Percentiles rank a stretch among this genome's conserved stretches.
phyloP scores from a whole-genome alignment of 2,329 filamentous ascomycete genomes.

The Aspergillus sp. region DNA sequence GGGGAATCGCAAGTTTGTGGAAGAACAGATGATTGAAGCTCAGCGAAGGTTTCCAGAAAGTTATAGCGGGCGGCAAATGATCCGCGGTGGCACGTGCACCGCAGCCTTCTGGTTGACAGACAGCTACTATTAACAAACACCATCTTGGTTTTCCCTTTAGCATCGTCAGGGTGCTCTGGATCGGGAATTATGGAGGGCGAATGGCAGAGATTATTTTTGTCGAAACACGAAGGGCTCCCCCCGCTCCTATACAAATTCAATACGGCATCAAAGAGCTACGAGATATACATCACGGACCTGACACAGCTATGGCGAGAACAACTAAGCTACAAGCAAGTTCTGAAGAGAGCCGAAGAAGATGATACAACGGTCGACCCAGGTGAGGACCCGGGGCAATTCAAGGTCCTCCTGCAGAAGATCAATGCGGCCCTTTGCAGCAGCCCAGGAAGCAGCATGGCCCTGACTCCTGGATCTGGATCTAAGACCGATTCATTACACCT shows the following conservation, averaged over 20 bases:
- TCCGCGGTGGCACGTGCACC: constrained; percentile 13
- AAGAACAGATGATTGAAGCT: not conserved
- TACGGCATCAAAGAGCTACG: constrained; percentile 37
- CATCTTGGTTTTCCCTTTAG: not conserved
- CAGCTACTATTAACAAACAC: constrained; percentile 2
- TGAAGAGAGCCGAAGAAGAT: constrained; percentile 40
- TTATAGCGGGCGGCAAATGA: constrained; percentile 17
- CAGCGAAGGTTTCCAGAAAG: constrained; percentile 10
- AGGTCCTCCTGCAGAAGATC: constrained; percentile 50
- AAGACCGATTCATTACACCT: constrained; percentile 36
- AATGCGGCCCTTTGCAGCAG: constrained; percentile 38
- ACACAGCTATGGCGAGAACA: constrained; percentile 50
- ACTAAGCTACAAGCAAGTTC: constrained; percentile 39
- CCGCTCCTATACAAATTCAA: constrained; percentile 34
- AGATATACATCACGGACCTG: constrained; percentile 50
- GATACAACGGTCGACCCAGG: constrained; percentile 53
- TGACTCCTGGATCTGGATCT: constrained; percentile 16
- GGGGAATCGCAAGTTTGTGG: not conserved
- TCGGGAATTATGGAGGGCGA: constrained; percentile 10
- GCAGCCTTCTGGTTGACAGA: constrained; percentile 3
- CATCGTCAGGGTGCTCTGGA: not conserved
- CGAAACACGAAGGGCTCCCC: constrained; percentile 18
- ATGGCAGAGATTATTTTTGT: constrained; percentile 30
- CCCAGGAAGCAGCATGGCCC: constrained; percentile 23
- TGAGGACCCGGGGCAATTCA: constrained; percentile 48